Evolutionary conservation across 768 basidiomycete genomes (phyloP).

Genomic region (Mycena kentingensis): DNA sequence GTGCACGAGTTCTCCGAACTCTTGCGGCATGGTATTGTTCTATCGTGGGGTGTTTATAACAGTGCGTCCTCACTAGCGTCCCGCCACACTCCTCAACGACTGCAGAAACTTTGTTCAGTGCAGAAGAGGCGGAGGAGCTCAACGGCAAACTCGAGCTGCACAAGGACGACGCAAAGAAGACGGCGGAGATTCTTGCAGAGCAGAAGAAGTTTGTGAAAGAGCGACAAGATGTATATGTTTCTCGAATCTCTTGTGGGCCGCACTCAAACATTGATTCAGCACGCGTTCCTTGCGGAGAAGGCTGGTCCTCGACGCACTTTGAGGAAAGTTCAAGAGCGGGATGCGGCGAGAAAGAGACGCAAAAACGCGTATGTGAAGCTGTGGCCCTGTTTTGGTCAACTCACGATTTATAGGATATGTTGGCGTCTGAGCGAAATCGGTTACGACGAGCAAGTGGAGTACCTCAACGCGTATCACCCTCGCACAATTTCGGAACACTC

Average conservation of each 20-base stretch:
- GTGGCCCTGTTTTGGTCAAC: neutral
- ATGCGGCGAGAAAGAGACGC: constrained; percentile 19
- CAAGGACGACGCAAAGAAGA: constrained; percentile 10
- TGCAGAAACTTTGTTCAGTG: constrained; percentile 5
- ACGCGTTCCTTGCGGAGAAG: constrained; percentile 10
- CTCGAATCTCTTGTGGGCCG: no score
- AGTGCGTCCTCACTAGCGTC: no score
- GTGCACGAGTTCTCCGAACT: neutral
- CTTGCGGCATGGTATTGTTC: neutral
- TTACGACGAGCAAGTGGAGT: constrained; percentile 26
- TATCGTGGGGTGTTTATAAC: neutral
- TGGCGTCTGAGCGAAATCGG: constrained; percentile 21
- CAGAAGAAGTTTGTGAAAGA: constrained; percentile 12
- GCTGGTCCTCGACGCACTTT: constrained; percentile 6
- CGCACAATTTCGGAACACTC: constrained; percentile 19
- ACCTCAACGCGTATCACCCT: constrained; percentile 13
- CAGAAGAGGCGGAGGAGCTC: constrained; percentile 16
- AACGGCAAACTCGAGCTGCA: constrained; percentile 6
- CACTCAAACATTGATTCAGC: neutral
- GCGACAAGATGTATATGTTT: constrained; percentile 8
- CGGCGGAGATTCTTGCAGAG: constrained; percentile 3
- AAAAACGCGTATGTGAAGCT: constrained; percentile 15
- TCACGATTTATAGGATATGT: constrained; percentile 17
- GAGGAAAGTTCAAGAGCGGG: constrained; percentile 9
- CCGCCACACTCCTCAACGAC: neutral